phyloP scores from a whole-genome alignment of 2,329 filamentous ascomycete genomes.

The Monascus ruber region DNA sequence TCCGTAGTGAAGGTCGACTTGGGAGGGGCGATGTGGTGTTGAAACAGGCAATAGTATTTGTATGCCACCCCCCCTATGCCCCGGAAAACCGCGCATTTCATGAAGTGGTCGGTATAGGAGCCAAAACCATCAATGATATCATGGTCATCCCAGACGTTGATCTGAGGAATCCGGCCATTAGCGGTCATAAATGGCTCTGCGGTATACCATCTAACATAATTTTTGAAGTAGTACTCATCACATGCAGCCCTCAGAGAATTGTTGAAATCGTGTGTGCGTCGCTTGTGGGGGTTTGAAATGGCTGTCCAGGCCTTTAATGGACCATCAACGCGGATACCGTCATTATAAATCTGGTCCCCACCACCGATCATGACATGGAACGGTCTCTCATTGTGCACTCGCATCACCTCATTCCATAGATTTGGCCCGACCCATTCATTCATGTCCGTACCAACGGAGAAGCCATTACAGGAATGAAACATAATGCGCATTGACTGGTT shows the following conservation, averaged over 20 bases:
- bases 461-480: slow-evolving; percentile 60
- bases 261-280: slow-evolving; percentile 50
- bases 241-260: slow-evolving; percentile 51
- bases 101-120: slow-evolving; percentile 56
- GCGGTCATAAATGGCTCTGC: slow-evolving; percentile 50
- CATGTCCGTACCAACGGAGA: slow-evolving; percentile 54
- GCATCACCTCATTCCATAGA: slow-evolving; percentile 54
- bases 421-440: slow-evolving; percentile 51
- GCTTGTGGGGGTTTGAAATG: slow-evolving; percentile 49
- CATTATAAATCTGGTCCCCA: slow-evolving; percentile 73
- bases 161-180: slow-evolving; percentile 51
- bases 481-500: slow-evolving; percentile 58
- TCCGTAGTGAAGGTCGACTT: slow-evolving; percentile 76
- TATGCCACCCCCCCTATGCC: slow-evolving; percentile 49
- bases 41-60: slow-evolving; percentile 56
- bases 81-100: slow-evolving; percentile 53
- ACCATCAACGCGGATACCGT: slow-evolving; percentile 71
- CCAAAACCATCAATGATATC: slow-evolving; percentile 59
- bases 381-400: slow-evolving; percentile 47
- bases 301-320: slow-evolving; percentile 59
- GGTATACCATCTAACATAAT: slow-evolving; percentile 57
- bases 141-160: slow-evolving; percentile 56
- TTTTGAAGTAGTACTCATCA: slow-evolving; percentile 52
- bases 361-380: slow-evolving; percentile 72
- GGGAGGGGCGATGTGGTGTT: slow-evolving; percentile 72